Conservation (phyloP, 2,329 filamentous ascomycete species). For the Aspergillus luchuensis region DNA sequence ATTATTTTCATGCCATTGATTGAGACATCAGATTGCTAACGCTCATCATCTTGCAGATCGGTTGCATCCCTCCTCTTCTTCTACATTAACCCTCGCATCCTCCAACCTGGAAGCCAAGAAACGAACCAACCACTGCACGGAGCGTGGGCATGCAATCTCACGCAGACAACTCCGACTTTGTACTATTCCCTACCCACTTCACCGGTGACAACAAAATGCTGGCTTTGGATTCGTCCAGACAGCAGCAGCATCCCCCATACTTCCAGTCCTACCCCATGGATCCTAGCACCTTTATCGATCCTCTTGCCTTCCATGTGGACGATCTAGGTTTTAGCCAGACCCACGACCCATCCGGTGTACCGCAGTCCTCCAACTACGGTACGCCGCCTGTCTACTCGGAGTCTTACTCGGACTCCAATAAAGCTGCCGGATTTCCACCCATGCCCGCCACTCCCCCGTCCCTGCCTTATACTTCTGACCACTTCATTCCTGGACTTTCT, state of each 20-base stretch:
- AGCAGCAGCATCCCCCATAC: constrained; percentile 31
- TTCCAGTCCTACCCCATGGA: constrained; percentile 38
- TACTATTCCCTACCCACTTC: constrained; percentile 22
- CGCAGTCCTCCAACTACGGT: constrained; percentile 34
- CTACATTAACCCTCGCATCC: constrained; percentile 12
- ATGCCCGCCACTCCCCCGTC: constrained; percentile 39
- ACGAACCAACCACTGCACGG: constrained; percentile 11
- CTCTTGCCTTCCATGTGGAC: constrained; percentile 35
- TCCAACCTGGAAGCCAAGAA: constrained; percentile 5
- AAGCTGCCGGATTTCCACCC: constrained; percentile 29
- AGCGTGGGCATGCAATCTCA: constrained; percentile 25
- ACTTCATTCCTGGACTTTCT: constrained; percentile 61
- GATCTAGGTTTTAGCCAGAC: constrained; percentile 27
- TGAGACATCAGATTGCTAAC: constrained; percentile 16
- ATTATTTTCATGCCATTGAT: constrained; percentile 4
- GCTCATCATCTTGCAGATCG: constrained; percentile 15
- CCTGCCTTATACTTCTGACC: constrained; percentile 34
- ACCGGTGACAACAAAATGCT: constrained; percentile 30
- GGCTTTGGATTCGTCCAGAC: constrained; percentile 35
- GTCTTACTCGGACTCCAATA: constrained; percentile 28
- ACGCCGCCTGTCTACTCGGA: constrained; percentile 30
- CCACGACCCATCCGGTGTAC: constrained; percentile 23
- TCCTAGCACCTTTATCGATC: constrained; percentile 30
- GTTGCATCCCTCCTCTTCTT: constrained; percentile 4
- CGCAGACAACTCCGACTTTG: constrained; percentile 22